A percentile compares a stretch with the other conserved stretches of the same genome.
Conservation (phyloP, 2,329 filamentous ascomycete species). For the Graphiopsis chlorocephala region DNA sequence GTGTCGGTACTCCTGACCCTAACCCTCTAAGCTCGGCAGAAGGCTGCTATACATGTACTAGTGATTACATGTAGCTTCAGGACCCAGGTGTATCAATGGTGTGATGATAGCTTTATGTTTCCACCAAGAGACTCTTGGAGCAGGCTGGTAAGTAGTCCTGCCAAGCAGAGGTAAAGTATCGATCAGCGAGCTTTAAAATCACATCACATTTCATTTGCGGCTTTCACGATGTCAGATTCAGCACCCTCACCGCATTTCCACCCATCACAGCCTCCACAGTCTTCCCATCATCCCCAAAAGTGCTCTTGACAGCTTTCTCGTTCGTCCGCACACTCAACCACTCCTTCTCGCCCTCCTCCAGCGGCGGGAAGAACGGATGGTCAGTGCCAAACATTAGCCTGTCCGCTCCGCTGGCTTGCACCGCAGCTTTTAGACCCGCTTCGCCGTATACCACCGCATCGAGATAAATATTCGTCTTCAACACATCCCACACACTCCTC, state of each 20-base stretch:
- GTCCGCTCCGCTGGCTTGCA: constrained; percentile 65
- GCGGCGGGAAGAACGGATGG: constrained; percentile 80
- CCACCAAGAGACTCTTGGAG: too few species aligned
- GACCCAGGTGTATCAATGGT: too few species aligned
- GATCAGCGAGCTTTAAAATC: too few species aligned
- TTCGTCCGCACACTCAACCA: constrained; percentile 69
- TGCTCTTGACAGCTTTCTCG: constrained; percentile 53
- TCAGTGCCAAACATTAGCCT: constrained; percentile 76
- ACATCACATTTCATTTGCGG: too few species aligned
- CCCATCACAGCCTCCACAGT: constrained; percentile 57
- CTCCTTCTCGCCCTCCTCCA: constrained; percentile 59
- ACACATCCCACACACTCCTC: constrained; percentile 61
- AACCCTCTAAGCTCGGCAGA: too few species aligned
- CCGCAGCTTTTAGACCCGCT: constrained; percentile 68
- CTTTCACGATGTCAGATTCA: too few species aligned
- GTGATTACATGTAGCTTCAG: too few species aligned
- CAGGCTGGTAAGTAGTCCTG: too few species aligned
- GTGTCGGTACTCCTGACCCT: too few species aligned
- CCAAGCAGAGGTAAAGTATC: too few species aligned
- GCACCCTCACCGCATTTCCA: constrained; percentile 48
- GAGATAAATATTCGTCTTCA: constrained; percentile 76
- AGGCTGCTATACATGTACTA: too few species aligned
- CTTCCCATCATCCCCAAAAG: constrained; percentile 48
- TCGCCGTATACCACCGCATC: constrained; percentile 84
- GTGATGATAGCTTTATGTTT: too few species aligned